phyloP scores from a whole-genome alignment of 164 flowering plant genomes.

The grape (Vitis vinifera) region DNA sequence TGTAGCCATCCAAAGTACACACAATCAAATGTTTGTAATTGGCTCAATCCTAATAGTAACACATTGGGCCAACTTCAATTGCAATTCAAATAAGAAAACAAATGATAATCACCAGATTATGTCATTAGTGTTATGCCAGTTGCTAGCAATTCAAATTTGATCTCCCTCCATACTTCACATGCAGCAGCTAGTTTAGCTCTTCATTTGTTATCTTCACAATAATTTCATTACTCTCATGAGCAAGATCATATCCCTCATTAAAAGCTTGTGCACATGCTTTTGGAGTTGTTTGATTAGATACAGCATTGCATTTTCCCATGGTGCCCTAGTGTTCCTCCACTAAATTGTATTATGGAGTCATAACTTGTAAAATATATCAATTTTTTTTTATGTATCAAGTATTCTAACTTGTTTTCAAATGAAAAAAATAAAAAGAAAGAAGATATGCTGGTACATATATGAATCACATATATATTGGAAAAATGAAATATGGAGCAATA shows the following conservation, averaged over 20 bases:
- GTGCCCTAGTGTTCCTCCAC: too few relatives aligned
- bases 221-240: slow-evolving; percentile 3
- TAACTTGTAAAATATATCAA: too few relatives aligned
- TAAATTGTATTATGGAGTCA: too few relatives aligned
- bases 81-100: not conserved
- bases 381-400: too few relatives aligned
- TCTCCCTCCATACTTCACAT: not conserved
- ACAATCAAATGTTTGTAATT: not conserved
- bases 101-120: not conserved
- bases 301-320: slow-evolving; percentile 13
- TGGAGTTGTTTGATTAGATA: slow-evolving; percentile 17
- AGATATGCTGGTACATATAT: too few relatives aligned
- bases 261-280: slow-evolving; percentile 18
- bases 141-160: slow-evolving; percentile 7
- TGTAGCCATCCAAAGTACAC: too few relatives aligned
- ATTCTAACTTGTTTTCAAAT: too few relatives aligned
- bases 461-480: too few relatives aligned
- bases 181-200: not conserved
- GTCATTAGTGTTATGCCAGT: not conserved
- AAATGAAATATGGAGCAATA: too few relatives aligned
- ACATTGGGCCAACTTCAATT: slow-evolving; percentile 1
- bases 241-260: slow-evolving; percentile 16
- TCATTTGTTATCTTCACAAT: slow-evolving; percentile 7
- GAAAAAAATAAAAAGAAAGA: too few relatives aligned
- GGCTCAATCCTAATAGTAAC: slow-evolving; percentile 3